Evolutionary conservation across 2,329 filamentous ascomycete genomes (phyloP), one percentile per base, ranked within the genome.

Genomic region (Hirsutella thompsonii): DNA sequence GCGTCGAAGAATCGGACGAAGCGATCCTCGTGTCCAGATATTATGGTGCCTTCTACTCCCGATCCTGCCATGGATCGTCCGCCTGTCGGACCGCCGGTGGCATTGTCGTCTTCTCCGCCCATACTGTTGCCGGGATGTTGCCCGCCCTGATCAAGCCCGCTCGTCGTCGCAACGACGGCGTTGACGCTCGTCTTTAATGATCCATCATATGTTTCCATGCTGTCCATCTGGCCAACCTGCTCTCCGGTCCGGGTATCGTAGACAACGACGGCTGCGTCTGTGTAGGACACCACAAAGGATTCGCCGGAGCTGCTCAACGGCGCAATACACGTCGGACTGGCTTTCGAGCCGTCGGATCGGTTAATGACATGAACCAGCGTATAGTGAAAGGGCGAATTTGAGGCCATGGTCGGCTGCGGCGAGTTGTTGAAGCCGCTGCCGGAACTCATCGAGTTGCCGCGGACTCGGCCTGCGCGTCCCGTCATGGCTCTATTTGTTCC

Each of bases 1-100:
- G 92, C 92, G 69, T 98, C 92, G 60, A 94, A 98, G 71, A 98
- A 94, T 50, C 90, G 76, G 52, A 98, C 88, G 55, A 88, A 95
- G 52, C 85, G 81, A 64, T 98, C 92, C 67, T 98, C 92, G 57
- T 98, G 90, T 48, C 92, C 92, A 46, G 85, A 93, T 49, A 98
- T 95, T 44, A 98, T 84, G 19, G 93, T 85, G 11, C 92, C 92
- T 60, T 95, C 89, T 1, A 94, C 80, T 28, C 83, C 83, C 42
- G 82, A 86, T 39, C 80, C 83, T 8, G 81, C 80, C 64, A 70
- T 71, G 1, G 68, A 67, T 26, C 71, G 65, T 29, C 71, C 84
- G 10, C 77, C 76, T 0, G 92, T 96, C 5, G 90, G 87, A 1
- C 88, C 87, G 35, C 82, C 46, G 20, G 37, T 82, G 1, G 84